phyloP scores from a whole-genome alignment of 441 rosid genomes.

The Corymbia calophylla region DNA sequence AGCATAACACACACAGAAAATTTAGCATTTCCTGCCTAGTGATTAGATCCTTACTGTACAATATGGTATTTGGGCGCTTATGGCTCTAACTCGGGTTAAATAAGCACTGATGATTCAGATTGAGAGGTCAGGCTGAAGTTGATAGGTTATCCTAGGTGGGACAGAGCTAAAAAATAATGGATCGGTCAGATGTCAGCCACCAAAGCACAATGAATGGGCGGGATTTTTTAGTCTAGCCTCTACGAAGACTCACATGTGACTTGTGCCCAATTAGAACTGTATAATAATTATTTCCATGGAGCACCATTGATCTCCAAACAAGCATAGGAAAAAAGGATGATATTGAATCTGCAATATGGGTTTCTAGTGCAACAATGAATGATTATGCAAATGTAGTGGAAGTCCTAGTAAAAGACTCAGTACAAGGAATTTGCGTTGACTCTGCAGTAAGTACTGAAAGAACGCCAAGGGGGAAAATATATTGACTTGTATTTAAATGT shows the following conservation, averaged over 20 bases:
- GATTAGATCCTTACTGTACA: not conserved
- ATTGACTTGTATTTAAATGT: not conserved
- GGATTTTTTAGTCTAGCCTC: no score
- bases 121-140: not conserved
- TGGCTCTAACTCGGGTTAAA: not conserved
- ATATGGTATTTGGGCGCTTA: not conserved
- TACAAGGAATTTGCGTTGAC: not conserved
- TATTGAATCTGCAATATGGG: no score
- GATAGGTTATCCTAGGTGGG: no score
- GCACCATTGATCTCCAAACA: no score
- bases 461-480: not conserved
- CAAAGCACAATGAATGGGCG: no score
- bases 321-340: not conserved
- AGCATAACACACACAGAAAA: not conserved
- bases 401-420: not conserved
- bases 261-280: no score
- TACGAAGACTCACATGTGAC: no score
- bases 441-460: not conserved
- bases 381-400: not conserved
- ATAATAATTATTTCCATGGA: no score
- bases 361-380: not conserved
- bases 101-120: not conserved
- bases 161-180: no score
- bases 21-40: not conserved
- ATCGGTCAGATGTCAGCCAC: no score